Percentiles rank a stretch among this genome's conserved stretches.
phyloP scores from a whole-genome alignment of 2,329 filamentous ascomycete genomes.

The Trichophyton verrucosum region DNA sequence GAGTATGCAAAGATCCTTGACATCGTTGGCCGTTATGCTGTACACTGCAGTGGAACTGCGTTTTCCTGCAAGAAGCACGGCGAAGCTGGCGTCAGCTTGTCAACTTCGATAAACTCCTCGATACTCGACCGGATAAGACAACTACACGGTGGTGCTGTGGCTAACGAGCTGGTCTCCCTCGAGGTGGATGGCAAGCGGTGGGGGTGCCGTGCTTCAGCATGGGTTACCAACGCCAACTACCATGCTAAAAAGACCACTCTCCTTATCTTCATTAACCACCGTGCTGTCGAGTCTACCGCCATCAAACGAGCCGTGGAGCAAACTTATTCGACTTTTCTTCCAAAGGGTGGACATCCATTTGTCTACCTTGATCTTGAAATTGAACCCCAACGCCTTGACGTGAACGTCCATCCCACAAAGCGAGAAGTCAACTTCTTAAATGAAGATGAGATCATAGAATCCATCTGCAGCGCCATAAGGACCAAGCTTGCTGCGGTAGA shows the following conservation, averaged over 20 bases:
- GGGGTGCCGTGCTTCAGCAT: slow-evolving; percentile 71
- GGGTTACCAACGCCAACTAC: slow-evolving; percentile 88
- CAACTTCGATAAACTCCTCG: slow-evolving; percentile 60
- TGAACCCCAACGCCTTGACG: slow-evolving; percentile 81
- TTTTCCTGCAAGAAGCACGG: slow-evolving; percentile 97
- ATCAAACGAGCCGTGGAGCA: slow-evolving; percentile 88
- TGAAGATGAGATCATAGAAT: slow-evolving; percentile 87
- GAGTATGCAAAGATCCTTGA: slow-evolving; percentile 98
- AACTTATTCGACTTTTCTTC: slow-evolving; percentile 73
- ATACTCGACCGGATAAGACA: slow-evolving; percentile 77
- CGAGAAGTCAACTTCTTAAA: slow-evolving; percentile 94
- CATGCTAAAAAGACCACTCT: slow-evolving; percentile 79
- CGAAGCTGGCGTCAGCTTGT: slow-evolving; percentile 69
- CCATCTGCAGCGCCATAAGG: slow-evolving; percentile 68
- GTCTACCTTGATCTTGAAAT: slow-evolving; percentile 86
- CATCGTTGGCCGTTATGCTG: slow-evolving; percentile 80
- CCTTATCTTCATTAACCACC: slow-evolving; percentile 91
- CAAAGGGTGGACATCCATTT: slow-evolving; percentile 90
- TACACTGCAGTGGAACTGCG: slow-evolving; percentile 81
- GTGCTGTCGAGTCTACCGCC: slow-evolving; percentile 75
- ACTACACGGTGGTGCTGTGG: slow-evolving; percentile 70
- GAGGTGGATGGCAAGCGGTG: slow-evolving; percentile 59
- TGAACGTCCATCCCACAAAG: slow-evolving; percentile 96
- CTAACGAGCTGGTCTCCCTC: slow-evolving; percentile 77
- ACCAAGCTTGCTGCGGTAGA: slow-evolving; percentile 73